Evolutionary conservation across 2,329 filamentous ascomycete species (phyloP), one percentile per base, ranked within the genome.

Genomic region (Fusarium chaquense): DNA sequence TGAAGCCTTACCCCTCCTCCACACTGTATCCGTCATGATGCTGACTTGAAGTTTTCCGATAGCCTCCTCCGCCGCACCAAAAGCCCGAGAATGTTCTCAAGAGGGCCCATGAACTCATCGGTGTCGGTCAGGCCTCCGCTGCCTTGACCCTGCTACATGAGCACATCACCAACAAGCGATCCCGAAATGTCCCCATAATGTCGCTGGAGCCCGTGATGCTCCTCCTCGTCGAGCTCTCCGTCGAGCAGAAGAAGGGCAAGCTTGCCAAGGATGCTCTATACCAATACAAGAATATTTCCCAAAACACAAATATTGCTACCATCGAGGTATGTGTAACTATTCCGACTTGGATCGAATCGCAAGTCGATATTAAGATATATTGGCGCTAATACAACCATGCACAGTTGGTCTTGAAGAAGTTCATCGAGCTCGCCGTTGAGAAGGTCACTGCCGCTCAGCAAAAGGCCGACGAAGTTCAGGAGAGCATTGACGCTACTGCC

Each of bases 51-150:
- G 58, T 65, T 62, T 67, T 58, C 33, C 44, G 9, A 76, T 69
- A 95, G 96, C 93, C 96, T 86, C 96, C 96, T 81, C 94, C 94
- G 85, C 92, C 94, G 76, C 94, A 98, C 82, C 94, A 96, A 81
- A 97, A 97, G 84, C 96, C 96, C 79, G 96, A 99, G 87, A 99
- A 99, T 91, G 94, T 98, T 81, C 90, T 98, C 82, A 97, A 97
- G 90, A 91, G 96, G 82, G 96, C 96, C 71, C 92, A 98, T 83
- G 96, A 99, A 87, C 93, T 99, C 83, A 98, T 98, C 85, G 96
- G 94, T 79, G 96, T 99, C 79, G 92, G 93, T 81, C 96, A 99
- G 89, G 87, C 92, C 75, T 89, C 93, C 77, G 95, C 96, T 78
- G 96, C 96, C 80, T 87, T 99, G 81, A 94, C 91, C 78, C 90